A percentile compares a stretch with the other conserved stretches of the same genome.
Evolutionary conservation across 257 asterid genomes (phyloP).

Genomic region (Avicennia marina): DNA sequence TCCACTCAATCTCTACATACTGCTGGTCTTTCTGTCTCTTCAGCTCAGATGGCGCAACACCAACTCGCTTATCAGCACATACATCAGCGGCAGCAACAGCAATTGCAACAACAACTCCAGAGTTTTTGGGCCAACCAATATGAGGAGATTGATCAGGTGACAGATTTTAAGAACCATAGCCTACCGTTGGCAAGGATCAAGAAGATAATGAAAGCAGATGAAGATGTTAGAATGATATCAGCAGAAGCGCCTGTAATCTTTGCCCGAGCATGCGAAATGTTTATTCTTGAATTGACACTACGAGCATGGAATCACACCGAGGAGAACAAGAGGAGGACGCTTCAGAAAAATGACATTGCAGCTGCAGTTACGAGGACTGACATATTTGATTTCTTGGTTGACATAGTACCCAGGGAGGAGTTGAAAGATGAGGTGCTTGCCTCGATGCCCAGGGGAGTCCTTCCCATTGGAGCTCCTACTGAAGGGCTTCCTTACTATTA

Average conservation of each 20-base stretch:
- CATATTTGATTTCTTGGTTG: slow-evolving; percentile 91
- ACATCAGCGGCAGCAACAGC: slow-evolving; percentile 91
- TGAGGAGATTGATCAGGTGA: slow-evolving; percentile 74
- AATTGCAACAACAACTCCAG: slow-evolving; percentile 83
- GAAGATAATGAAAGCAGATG: slow-evolving; percentile 96
- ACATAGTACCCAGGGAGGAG: slow-evolving; percentile 93
- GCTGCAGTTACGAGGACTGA: slow-evolving; percentile 97
- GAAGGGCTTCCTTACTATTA: slow-evolving; percentile 90
- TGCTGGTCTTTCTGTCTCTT: slow-evolving; percentile 62
- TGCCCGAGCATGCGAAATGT: slow-evolving; percentile 96
- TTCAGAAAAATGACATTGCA: slow-evolving; percentile 92
- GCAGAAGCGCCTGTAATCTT: slow-evolving; percentile 95
- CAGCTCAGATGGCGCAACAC: slow-evolving; percentile 82
- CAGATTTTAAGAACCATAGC: slow-evolving; percentile 91
- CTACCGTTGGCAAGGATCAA: slow-evolving; percentile 91
- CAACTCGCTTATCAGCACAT: slow-evolving; percentile 96
- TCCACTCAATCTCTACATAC: slow-evolving; percentile 67
- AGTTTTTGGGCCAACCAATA: slow-evolving; percentile 70
- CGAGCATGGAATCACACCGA: slow-evolving; percentile 94
- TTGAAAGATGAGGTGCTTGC: slow-evolving; percentile 93
- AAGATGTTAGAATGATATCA: slow-evolving; percentile 90
- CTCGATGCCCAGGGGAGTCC: slow-evolving; percentile 75
- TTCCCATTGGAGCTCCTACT: slow-evolving; percentile 74
- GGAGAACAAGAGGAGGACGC: slow-evolving; percentile 95
- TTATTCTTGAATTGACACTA: slow-evolving; percentile 83